Base-by-base conservation (phyloP, 805 yeast genomes). In the Tetrapisispora iriomotensis region DNA sequence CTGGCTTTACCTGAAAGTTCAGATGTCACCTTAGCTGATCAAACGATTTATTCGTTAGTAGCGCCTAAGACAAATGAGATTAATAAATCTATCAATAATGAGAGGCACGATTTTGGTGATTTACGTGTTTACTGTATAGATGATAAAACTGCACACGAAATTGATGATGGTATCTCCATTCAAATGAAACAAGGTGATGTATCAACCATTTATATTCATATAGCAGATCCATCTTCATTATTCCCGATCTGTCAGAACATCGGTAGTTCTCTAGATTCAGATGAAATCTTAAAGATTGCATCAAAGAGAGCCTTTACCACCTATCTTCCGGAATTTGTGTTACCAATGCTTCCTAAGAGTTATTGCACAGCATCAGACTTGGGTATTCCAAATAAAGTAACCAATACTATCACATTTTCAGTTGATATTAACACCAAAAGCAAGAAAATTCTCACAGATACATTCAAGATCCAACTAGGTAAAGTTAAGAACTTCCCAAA, bases 91-190 rank as follows among this genome's bases (percentile, higher is more conserved):
- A 8, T 18, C 5, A 17, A 23, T 13, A 53, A 54, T 29, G 35
- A 25, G 1, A 39, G 55, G 18, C 61, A 81, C n/a, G 67, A 67
- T 21, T 72, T 68, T 46, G 60, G 60, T 0, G 61, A 68, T 33
- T 51, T 71, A 10, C 70, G 74, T 0, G 77, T 87, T 1, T 90
- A 77, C 56, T 87, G 96, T 60, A 85, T 90, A 42, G 98, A 92
- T 61, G 70, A 80, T 3, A 74, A 66, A 3, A 70, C 69, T 30
- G 95, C 97, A 0, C 80, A 81, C 48, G 97, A 92, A 58, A 82
- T 92, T 43, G 98, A 90, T 59, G 98, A 90, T 60, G 98, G 96
- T 34, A 68, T 90, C 21, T 75, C 95, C 1, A 65, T 90, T 15
- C 65, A 64, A 32, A 45, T 44, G 3, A 50, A 46, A 4, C 49